Evolutionary conservation across 108 stramenopile genomes (phyloP), one percentile per base, ranked within the genome.

Genomic region (Nitzschia palea): DNA sequence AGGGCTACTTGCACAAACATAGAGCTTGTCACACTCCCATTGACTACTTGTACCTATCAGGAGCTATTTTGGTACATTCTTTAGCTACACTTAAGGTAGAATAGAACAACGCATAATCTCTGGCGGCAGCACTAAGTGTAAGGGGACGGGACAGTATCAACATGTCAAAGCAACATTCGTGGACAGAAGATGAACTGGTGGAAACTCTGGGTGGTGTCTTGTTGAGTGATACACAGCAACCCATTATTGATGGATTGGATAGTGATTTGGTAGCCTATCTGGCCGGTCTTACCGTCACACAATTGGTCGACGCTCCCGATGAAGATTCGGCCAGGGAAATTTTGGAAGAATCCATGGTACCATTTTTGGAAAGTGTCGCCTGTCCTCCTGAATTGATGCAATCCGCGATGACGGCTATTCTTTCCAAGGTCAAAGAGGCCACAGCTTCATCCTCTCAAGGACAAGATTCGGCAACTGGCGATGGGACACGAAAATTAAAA

Each of bases 261-360:
- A 77, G 79, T 29, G 80, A 89, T 59, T 66, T 88, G 40, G 76
- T 91, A 23, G 55, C 74, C 17, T 91, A 91, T 55, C 80, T 91
- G 26, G 70, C 86, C 6, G 87, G 87, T 18, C 71, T 88, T 79
- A 57, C 88, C 9, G 22, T 68, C 9, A 50, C 69, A 6, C 65
- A 72, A 53, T 17, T 79, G 22, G 69, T 47, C 12, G 83, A 84
- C 31, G 54, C 55, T 26, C 32, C 18, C 57, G 79, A 72, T 36
- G 71, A 61, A 52, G 65, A 51, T 30, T 62, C 62, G 4, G 25
- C 45, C 6, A 25, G 45, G 35, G 74, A 76, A 33, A 56, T 63
- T 9, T 48, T 87, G 3, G 81, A 82, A 55, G 86, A 80, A 31
- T 80, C 80, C 2, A 79, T 91, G 48, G 57, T 70, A 52, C 90